These are phyloP conservation scores for Auriscalpium vulgare DNA, from an alignment of 768 basidiomycete genomes.

Conservation along the genomic window DNA sequence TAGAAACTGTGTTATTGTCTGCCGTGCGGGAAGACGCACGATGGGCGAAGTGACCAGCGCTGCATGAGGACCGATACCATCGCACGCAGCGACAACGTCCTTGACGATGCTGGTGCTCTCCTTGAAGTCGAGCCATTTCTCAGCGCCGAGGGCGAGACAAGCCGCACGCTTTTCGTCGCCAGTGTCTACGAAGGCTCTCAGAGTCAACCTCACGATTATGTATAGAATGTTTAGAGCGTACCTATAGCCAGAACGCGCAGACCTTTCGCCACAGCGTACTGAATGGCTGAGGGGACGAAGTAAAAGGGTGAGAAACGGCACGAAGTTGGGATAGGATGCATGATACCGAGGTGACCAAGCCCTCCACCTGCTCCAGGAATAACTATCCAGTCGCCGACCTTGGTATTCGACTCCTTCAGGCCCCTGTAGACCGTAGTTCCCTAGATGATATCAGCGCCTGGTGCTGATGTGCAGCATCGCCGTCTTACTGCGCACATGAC, in stretches of 20 bases:
- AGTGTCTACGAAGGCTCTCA: slow-evolving; percentile 24
- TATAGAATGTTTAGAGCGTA: not conserved
- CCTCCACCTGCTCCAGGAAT: slow-evolving; percentile 35
- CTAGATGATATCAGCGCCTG: slow-evolving; percentile 6
- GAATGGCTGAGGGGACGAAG: slow-evolving; percentile 25
- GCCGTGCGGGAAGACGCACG: slow-evolving; percentile 8
- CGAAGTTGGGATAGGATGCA: not conserved
- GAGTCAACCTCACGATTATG: not conserved
- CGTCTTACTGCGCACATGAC: slow-evolving; percentile 33
- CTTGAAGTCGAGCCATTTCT: slow-evolving; percentile 41
- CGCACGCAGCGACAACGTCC: slow-evolving; percentile 30
- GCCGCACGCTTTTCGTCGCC: slow-evolving; percentile 34
- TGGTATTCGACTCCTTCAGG: slow-evolving; percentile 28
- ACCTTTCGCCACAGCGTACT: slow-evolving; percentile 37
- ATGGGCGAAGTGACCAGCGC: slow-evolving; percentile 18
- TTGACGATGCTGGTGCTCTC: slow-evolving; percentile 30
- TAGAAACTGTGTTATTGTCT: not conserved
- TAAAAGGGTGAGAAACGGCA: too few species aligned
- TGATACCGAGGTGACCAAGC: slow-evolving; percentile 32
- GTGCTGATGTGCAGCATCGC: too few species aligned
- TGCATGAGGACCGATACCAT: slow-evolving; percentile 38
- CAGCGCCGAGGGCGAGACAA: slow-evolving; percentile 31
- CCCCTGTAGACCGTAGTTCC: slow-evolving; percentile 41
- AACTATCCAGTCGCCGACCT: slow-evolving; percentile 32
- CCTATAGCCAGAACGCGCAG: slow-evolving; percentile 38